These are phyloP conservation scores for Kwoniella botswanensis DNA, from an alignment of 768 basidiomycete species.

Conservation along the genomic window DNA sequence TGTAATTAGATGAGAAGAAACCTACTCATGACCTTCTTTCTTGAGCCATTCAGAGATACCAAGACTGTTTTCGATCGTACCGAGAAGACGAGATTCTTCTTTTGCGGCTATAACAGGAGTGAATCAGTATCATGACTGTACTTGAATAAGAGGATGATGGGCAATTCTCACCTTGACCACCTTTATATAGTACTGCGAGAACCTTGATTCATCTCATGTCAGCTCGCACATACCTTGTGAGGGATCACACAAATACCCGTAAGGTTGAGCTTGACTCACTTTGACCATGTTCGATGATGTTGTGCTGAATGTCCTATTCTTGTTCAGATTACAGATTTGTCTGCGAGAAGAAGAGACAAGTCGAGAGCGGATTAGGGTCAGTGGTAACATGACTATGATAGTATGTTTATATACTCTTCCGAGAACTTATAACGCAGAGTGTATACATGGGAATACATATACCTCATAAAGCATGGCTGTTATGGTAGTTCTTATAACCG, in stretches of 20 bases:
- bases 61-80: constrained; percentile 64
- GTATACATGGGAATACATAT: too few species aligned
- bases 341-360: background rate
- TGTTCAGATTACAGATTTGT: background rate
- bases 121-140: constrained; percentile 9
- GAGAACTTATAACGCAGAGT: too few species aligned
- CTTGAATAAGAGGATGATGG: constrained; percentile 21
- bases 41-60: constrained; percentile 74
- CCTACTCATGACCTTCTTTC: constrained; percentile 71
- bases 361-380: background rate
- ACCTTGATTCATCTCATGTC: constrained; percentile 16
- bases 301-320: constrained; percentile 7
- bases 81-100: constrained; percentile 55
- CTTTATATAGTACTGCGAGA: constrained; percentile 43
- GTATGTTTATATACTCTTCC: too few species aligned
- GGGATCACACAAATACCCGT: too few species aligned
- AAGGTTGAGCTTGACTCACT: constrained; percentile 8
- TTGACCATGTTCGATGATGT: constrained; percentile 36
- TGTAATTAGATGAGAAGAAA: background rate
- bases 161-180: constrained; percentile 36
- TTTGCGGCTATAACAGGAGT: constrained; percentile 40
- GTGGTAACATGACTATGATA: background rate
- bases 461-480: background rate
- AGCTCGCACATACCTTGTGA: background rate
- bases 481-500: constrained; percentile 1